A percentile compares a stretch with the other conserved stretches of the same genome.
Conservation (phyloP, 768 basidiomycete species). For the Tricholoma furcatifolium region DNA sequence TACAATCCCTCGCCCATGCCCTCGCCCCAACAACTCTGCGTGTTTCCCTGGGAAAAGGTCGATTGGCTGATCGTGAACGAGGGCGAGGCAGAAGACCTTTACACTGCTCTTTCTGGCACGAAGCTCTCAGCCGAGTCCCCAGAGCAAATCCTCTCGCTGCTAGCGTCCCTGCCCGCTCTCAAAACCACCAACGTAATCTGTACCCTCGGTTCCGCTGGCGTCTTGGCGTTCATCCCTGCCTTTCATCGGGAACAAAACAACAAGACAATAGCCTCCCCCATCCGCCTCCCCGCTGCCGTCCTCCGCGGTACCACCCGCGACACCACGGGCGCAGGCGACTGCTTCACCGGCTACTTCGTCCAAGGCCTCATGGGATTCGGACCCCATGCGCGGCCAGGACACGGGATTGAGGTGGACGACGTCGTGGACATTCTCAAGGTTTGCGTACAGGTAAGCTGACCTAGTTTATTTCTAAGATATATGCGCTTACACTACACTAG, state of each 20-base stretch:
- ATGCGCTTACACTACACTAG: slow-evolving; percentile 24
- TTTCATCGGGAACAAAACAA: slow-evolving; percentile 19
- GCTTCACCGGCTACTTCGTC: slow-evolving; percentile 62
- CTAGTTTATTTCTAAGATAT: background rate
- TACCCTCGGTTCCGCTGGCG: slow-evolving; percentile 53
- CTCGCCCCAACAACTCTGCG: slow-evolving; percentile 31
- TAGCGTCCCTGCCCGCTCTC: slow-evolving; percentile 24
- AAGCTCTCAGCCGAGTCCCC: slow-evolving; percentile 5
- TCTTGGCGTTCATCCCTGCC: slow-evolving; percentile 39
- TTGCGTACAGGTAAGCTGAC: slow-evolving; percentile 37
- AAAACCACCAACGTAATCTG: slow-evolving; percentile 50
- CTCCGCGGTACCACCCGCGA: slow-evolving; percentile 41
- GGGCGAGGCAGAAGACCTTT: slow-evolving; percentile 42
- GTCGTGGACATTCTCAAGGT: slow-evolving; percentile 32
- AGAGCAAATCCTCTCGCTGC: slow-evolving; percentile 15
- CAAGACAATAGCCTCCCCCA: slow-evolving; percentile 20
- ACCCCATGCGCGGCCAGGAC: slow-evolving; percentile 20
- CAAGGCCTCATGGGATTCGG: slow-evolving; percentile 49
- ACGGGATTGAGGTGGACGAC: slow-evolving; percentile 29
- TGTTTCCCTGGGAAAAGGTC: slow-evolving; percentile 50
- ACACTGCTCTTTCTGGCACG: slow-evolving; percentile 21
- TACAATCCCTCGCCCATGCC: slow-evolving; percentile 64
- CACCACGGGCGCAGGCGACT: slow-evolving; percentile 67
- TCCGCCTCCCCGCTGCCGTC: slow-evolving; percentile 47
- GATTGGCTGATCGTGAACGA: slow-evolving; percentile 59